Conservation (phyloP, 345 rosid genomes). For the Xanthoceras sorbifolium region DNA sequence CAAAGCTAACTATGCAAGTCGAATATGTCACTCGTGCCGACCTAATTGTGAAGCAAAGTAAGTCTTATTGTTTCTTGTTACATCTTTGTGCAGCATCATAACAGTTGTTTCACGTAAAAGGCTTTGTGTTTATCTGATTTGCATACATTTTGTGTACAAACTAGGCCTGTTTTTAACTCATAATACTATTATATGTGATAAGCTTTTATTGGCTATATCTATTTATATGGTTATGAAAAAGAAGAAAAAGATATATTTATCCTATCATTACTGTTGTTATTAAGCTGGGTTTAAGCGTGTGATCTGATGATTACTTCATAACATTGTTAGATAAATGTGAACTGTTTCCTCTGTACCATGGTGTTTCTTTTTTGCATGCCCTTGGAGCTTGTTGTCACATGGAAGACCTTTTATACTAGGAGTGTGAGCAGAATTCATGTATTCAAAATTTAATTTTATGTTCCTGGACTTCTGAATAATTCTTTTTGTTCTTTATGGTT, state of each 20-base stretch:
- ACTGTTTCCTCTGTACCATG: not conserved
- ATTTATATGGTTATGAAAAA: not conserved
- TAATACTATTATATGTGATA: not conserved
- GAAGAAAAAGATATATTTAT: not conserved
- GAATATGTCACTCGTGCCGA: conserved; percentile 99
- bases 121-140: not conserved
- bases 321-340: not conserved
- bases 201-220: not conserved
- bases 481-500: not conserved
- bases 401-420: not conserved
- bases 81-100: not conserved
- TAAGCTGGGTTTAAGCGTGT: not conserved
- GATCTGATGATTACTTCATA: not conserved
- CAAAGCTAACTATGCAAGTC: conserved; percentile 98
- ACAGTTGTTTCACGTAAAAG: not conserved
- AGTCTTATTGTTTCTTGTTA: conserved; percentile 30
- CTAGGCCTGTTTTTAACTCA: not conserved
- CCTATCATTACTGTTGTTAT: not conserved
- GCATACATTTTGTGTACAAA: not conserved
- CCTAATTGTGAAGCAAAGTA: conserved; percentile 99
- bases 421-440: not conserved
- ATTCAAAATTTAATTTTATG: not conserved
- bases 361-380: not conserved
- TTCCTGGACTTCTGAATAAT: not conserved
- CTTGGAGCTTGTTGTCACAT: not conserved